phyloP scores from a whole-genome alignment of 176 grass and related monocot species.

The Juncus inflexus region DNA sequence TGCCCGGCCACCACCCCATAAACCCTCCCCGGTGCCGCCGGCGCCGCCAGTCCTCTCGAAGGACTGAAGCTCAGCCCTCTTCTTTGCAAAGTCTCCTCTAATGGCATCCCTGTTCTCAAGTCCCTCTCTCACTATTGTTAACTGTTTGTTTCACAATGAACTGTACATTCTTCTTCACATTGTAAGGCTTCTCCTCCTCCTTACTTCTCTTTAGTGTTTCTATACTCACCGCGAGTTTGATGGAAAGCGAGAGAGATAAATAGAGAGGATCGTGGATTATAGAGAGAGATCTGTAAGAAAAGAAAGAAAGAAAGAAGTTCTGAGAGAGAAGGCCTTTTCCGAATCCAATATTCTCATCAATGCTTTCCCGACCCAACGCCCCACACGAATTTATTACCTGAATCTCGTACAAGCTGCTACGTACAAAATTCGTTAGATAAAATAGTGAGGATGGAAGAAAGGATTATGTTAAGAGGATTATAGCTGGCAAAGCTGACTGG shows the following conservation, averaged over 20 bases:
- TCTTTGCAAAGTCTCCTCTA: conserved; percentile 41
- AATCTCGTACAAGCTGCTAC: too few relatives aligned
- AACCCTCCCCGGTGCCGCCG: conserved; percentile 40
- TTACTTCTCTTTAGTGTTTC: neutral
- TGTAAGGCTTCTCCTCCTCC: conserved; percentile 15
- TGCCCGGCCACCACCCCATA: conserved; percentile 33
- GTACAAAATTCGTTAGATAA: neutral
- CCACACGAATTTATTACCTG: neutral
- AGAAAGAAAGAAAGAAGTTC: neutral
- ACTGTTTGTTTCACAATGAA: conserved; percentile 4
- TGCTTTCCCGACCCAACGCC: neutral
- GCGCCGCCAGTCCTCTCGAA: conserved; percentile 23
- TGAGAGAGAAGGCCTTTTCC: conserved; percentile 25
- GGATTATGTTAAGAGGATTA: conserved; percentile 32
- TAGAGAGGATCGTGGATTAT: conserved; percentile 25
- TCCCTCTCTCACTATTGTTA: neutral
- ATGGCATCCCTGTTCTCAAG: conserved; percentile 35
- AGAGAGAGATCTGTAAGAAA: conserved; percentile 18
- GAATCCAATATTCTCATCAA: conserved; percentile 23
- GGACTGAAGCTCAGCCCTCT: conserved; percentile 41
- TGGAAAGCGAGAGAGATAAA: neutral
- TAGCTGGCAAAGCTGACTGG: conserved; percentile 38
- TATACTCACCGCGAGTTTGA: neutral
- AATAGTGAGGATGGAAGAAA: neutral
- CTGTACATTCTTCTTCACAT: conserved; percentile 16